These are phyloP conservation scores for Epichloe festucae DNA, from an alignment of 2,329 filamentous ascomycete species.

Conservation along the genomic window DNA sequence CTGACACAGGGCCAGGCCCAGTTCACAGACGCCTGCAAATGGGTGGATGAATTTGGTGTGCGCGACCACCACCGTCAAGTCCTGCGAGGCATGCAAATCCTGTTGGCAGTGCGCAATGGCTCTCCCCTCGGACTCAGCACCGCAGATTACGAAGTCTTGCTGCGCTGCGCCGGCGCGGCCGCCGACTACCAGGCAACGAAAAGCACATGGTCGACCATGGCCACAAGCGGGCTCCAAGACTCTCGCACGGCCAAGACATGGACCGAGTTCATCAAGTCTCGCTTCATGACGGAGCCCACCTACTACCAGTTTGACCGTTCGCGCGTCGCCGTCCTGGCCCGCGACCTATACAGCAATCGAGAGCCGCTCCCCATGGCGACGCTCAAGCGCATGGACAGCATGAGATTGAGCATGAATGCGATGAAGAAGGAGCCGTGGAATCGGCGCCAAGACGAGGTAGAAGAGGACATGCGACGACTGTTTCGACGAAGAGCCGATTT, in stretches of 20 bases:
- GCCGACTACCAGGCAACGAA: conserved; percentile 23
- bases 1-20: conserved; percentile 27
- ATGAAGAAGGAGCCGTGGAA: conserved; percentile 18
- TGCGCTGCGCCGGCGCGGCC: conserved; percentile 35
- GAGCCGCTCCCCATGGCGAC: conserved; percentile 5
- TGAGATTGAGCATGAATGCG: conserved; percentile 18
- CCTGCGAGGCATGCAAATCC: conserved; percentile 20
- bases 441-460: conserved; percentile 11
- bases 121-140: conserved; percentile 17
- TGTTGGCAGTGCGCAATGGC: conserved; percentile 21
- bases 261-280: conserved; percentile 33
- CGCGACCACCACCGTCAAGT: conserved; percentile 27
- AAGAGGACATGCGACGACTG: conserved; percentile 15
- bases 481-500: conserved; percentile 14
- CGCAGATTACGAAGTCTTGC: conserved; percentile 30
- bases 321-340: conserved; percentile 25
- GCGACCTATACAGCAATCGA: conserved; percentile 21
- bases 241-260: conserved; percentile 23
- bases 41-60: conserved; percentile 31
- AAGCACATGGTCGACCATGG: conserved; percentile 23
- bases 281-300: conserved; percentile 31
- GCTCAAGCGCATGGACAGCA: conserved; percentile 16
- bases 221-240: conserved; percentile 12
- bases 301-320: conserved; percentile 34
- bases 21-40: conserved; percentile 22